Evolutionary conservation across 345 rosid genomes (phyloP).

Genomic region (Litchi chinensis): DNA sequence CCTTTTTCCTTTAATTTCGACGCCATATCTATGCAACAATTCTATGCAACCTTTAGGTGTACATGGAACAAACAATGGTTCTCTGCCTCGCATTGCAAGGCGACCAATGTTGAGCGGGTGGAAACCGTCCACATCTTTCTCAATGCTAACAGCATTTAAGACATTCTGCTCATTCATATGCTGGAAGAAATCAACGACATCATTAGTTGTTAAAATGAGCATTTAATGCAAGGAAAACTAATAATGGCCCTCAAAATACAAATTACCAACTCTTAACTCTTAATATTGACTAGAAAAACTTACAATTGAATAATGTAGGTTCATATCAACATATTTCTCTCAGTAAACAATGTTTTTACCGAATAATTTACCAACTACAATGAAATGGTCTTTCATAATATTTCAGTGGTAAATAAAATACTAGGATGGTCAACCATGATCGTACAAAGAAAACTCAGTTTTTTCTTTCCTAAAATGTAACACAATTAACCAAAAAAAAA

Average conservation of each 20-base stretch:
- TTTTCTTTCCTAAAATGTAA: not conserved
- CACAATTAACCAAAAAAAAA: not conserved
- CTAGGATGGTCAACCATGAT: not conserved
- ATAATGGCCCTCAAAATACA: not conserved
- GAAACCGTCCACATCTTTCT: conserved; percentile 94
- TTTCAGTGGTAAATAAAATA: not conserved
- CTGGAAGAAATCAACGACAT: conserved; percentile 36
- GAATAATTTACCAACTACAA: not conserved
- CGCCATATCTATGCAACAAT: conserved; percentile 67
- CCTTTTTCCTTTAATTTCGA: conserved; percentile 77
- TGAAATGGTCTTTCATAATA: not conserved
- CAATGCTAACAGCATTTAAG: conserved; percentile 69
- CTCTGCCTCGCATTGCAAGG: conserved; percentile 88
- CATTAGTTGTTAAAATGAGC: not conserved
- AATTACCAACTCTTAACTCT: not conserved
- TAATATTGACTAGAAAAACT: not conserved
- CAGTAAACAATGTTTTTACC: not conserved
- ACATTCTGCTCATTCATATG: conserved; percentile 80
- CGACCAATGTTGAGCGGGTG: conserved; percentile 83
- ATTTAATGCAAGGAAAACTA: not conserved
- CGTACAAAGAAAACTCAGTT: not conserved
- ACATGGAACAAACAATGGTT: conserved; percentile 79
- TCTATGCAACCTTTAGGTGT: conserved; percentile 96
- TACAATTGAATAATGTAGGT: not conserved
- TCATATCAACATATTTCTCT: not conserved